A percentile compares a stretch with the other conserved stretches of the same genome.
Evolutionary conservation across 2,329 filamentous ascomycete genomes (phyloP).

Genomic region (Penicillium olsonii): DNA sequence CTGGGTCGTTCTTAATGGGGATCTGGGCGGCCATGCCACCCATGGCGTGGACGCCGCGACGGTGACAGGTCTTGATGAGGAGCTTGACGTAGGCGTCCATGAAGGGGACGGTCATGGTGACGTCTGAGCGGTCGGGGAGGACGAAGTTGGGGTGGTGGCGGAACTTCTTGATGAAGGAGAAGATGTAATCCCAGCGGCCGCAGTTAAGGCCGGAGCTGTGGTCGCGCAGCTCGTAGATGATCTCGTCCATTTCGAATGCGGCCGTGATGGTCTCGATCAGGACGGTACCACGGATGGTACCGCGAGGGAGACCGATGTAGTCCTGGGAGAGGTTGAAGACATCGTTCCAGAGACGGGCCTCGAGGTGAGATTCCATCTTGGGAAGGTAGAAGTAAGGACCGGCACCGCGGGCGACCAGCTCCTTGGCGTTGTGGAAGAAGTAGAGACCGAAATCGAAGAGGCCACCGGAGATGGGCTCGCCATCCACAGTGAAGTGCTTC

Average conservation of each 20-base stretch:
- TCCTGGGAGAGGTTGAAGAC: slow-evolving; percentile 96
- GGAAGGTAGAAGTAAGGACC: slow-evolving; percentile 98
- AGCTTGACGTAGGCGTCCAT: slow-evolving; percentile 98
- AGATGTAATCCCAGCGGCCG: slow-evolving; percentile 99
- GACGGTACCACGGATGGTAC: slow-evolving; percentile 92
- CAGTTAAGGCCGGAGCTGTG: slow-evolving; percentile 97
- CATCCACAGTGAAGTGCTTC: slow-evolving; percentile 95
- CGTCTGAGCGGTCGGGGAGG: slow-evolving; percentile 82
- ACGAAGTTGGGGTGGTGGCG: slow-evolving; percentile 91
- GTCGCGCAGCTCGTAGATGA: slow-evolving; percentile 97
- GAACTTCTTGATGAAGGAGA: slow-evolving; percentile 99
- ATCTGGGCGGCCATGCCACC: slow-evolving; percentile 98
- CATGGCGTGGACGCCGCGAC: slow-evolving; percentile 97
- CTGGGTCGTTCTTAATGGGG: slow-evolving; percentile 91
- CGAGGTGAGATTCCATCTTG: slow-evolving; percentile 97
- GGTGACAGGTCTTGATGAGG: slow-evolving; percentile 97
- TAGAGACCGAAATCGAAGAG: slow-evolving; percentile 98
- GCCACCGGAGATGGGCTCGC: slow-evolving; percentile 86
- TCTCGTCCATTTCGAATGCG: slow-evolving; percentile 99
- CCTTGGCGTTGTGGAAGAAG: slow-evolving; percentile 97
- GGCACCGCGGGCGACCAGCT: slow-evolving; percentile 78
- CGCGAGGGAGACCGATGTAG: slow-evolving; percentile 82
- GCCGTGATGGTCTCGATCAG: slow-evolving; percentile 97
- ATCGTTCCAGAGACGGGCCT: slow-evolving; percentile 97
- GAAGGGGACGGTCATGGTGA: slow-evolving; percentile 98